These are phyloP conservation scores for Centrapalus pauciflorus DNA, from an alignment of 129 eudicot genomes.

Conservation along the genomic window DNA sequence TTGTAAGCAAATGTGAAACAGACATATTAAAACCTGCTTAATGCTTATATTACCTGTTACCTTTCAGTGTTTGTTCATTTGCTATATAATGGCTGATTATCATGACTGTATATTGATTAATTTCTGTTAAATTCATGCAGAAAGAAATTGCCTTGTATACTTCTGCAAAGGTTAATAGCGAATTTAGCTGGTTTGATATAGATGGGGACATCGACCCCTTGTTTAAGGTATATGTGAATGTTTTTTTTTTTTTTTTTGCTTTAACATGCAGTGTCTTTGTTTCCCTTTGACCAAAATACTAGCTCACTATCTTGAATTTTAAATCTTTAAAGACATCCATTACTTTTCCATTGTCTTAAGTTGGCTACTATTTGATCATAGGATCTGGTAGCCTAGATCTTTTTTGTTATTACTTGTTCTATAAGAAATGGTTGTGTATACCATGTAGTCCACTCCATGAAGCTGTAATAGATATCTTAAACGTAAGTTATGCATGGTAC, in stretches of 20 bases:
- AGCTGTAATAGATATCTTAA: too few relatives aligned
- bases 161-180: conserved; percentile 82
- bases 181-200: conserved; percentile 93
- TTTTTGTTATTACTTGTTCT: too few relatives aligned
- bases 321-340: background rate
- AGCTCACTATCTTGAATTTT: background rate
- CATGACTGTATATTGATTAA: conserved; percentile 2
- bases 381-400: too few relatives aligned
- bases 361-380: background rate
- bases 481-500: too few relatives aligned
- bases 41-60: background rate
- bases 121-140: conserved; percentile 42
- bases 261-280: background rate
- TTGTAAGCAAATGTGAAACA: conserved; percentile 6
- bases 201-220: conserved; percentile 90
- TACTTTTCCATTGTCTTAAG: background rate
- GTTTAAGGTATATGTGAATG: conserved; percentile 63
- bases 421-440: too few relatives aligned
- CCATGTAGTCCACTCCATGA: too few relatives aligned
- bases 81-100: background rate
- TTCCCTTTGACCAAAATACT: background rate
- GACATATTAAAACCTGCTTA: background rate
- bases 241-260: background rate
- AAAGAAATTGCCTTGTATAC: conserved; percentile 95
- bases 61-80: background rate